A percentile compares a stretch with the other conserved stretches of the same genome.
Conservation (phyloP, 352 stramenopile genomes). For the Lagenidium sp. region DNA sequence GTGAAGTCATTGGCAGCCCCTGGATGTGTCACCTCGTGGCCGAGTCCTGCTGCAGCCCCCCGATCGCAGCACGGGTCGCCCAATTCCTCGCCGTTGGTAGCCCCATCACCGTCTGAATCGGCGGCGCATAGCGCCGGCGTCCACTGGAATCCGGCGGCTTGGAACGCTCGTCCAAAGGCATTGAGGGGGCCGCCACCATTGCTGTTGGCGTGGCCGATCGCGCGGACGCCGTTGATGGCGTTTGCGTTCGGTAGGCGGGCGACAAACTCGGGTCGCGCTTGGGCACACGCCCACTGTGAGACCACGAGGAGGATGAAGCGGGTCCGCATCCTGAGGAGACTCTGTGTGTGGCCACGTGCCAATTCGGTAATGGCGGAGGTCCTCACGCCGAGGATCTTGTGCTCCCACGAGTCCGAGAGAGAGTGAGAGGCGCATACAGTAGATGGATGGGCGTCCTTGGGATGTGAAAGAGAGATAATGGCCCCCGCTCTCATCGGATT, state of each 20-base stretch:
- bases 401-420: too few species aligned
- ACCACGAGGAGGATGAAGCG: too few species aligned
- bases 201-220: slow-evolving; percentile 42
- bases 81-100: slow-evolving; percentile 85
- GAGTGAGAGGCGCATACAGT: too few species aligned
- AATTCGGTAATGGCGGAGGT: too few species aligned
- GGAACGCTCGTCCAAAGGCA: slow-evolving; percentile 53
- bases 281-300: too few species aligned
- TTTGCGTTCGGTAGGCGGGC: slow-evolving; percentile 49
- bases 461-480: too few species aligned
- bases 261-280: slow-evolving; percentile 35
- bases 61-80: slow-evolving; percentile 84
- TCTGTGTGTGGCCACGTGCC: too few species aligned
- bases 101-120: slow-evolving; percentile 71
- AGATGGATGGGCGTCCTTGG: too few species aligned
- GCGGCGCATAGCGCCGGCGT: slow-evolving; percentile 40
- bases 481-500: too few species aligned
- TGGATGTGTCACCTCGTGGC: slow-evolving; percentile 21
- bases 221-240: slow-evolving; percentile 29
- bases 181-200: slow-evolving; percentile 44
- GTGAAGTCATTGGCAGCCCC: slow-evolving; percentile 21
- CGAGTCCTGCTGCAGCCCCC: too few species aligned
- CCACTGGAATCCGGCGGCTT: slow-evolving; percentile 27
- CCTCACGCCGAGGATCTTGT: too few species aligned
- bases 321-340: too few species aligned